A percentile compares a stretch with the other conserved stretches of the same genome.
phyloP scores from a whole-genome alignment of 164 flowering plant species.

The Cinnamomum chago region DNA sequence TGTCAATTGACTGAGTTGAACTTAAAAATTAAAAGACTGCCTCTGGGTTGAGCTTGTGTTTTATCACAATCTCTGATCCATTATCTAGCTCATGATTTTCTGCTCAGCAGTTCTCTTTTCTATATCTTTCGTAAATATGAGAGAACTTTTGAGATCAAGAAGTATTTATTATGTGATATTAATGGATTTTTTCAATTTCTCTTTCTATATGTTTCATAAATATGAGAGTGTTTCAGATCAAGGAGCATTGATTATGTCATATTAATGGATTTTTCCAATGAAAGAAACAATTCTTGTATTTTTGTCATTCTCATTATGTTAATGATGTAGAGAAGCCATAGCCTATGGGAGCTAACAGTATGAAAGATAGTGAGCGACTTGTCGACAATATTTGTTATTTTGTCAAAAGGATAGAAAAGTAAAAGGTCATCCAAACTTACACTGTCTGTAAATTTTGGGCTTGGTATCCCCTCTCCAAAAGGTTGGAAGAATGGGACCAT shows the following conservation, averaged over 20 bases:
- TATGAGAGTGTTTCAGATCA: too few relatives aligned
- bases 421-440: conserved; percentile 37
- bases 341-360: conserved; percentile 1
- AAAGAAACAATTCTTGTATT: neutral
- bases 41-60: neutral
- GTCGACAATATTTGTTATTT: neutral
- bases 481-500: conserved; percentile 77
- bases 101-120: neutral
- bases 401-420: neutral
- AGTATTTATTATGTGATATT: too few relatives aligned
- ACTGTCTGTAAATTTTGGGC: conserved; percentile 91
- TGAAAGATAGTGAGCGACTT: neutral
- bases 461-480: conserved; percentile 79
- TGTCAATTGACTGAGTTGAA: too few relatives aligned
- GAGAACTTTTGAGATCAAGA: neutral
- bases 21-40: neutral
- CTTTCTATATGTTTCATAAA: too few relatives aligned
- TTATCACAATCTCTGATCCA: neutral
- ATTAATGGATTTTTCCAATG: neutral
- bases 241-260: too few relatives aligned
- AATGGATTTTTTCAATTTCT: too few relatives aligned
- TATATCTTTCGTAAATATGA: neutral
- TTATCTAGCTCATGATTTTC: neutral
- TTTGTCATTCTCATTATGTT: neutral
- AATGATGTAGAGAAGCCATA: conserved; percentile 7